These are phyloP conservation scores for Yamadazyma trypodendri DNA, from an alignment of 1,139 yeast genomes.

Conservation along the genomic window DNA sequence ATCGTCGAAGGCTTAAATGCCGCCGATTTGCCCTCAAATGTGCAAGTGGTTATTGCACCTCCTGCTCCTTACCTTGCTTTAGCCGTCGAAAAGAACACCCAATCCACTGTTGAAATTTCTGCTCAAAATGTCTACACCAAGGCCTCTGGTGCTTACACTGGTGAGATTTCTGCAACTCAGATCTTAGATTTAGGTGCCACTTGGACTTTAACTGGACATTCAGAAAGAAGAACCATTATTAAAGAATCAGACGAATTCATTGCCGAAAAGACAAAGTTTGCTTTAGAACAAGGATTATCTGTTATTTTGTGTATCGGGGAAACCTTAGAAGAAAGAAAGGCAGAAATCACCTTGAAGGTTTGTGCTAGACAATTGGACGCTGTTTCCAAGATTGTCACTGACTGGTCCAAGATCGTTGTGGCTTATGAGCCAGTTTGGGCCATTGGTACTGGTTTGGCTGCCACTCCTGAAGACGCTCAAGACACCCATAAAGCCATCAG, in stretches of 20 bases:
- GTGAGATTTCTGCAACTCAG: slow-evolving; percentile 90
- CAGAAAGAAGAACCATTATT: slow-evolving; percentile 95
- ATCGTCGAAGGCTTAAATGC: slow-evolving; percentile 82
- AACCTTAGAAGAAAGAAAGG: slow-evolving; percentile 91
- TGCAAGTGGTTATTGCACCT: slow-evolving; percentile 93
- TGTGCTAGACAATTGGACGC: slow-evolving; percentile 91
- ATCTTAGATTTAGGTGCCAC: slow-evolving; percentile 88
- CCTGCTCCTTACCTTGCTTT: slow-evolving; percentile 89
- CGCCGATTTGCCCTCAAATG: slow-evolving; percentile 69
- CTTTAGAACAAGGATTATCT: slow-evolving; percentile 81
- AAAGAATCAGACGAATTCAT: slow-evolving; percentile 88
- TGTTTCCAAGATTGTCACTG: slow-evolving; percentile 75
- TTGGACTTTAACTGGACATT: slow-evolving; percentile 98
- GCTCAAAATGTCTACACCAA: slow-evolving; percentile 90
- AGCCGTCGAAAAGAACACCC: slow-evolving; percentile 69
- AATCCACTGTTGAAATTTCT: slow-evolving; percentile 72
- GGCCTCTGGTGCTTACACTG: slow-evolving; percentile 96
- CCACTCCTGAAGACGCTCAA: slow-evolving; percentile 97
- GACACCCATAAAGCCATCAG: slow-evolving; percentile 90
- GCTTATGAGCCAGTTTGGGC: slow-evolving; percentile 99
- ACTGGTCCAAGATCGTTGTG: slow-evolving; percentile 90
- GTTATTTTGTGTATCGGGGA: slow-evolving; percentile 98
- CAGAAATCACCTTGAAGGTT: slow-evolving; percentile 81
- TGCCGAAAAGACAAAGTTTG: slow-evolving; percentile 93
- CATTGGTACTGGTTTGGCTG: slow-evolving; percentile 98